phyloP scores from a whole-genome alignment of 805 yeast species.

The Kurtzmaniella cleridarum region DNA sequence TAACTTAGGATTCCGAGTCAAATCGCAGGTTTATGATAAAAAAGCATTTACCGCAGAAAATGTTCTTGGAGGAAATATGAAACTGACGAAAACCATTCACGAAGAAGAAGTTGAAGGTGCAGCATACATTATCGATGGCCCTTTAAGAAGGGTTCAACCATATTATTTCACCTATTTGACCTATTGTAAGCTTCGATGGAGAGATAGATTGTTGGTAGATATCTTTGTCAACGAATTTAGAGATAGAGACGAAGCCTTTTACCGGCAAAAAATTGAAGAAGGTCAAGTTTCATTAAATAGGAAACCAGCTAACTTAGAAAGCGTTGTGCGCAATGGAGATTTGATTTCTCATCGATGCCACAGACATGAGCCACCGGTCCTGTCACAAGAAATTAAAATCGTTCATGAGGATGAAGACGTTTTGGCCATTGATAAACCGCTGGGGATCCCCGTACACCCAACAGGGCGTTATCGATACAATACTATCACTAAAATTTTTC shows the following conservation, averaged over 20 bases:
- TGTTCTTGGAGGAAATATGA: conserved; percentile 26
- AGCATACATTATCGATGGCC: conserved; percentile 49
- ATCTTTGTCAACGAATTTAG: conserved; percentile 82
- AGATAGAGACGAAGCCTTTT: conserved; percentile 65
- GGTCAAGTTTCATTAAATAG: conserved; percentile 79
- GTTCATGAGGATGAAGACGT: conserved; percentile 71
- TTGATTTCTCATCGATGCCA: conserved; percentile 73
- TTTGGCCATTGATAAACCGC: conserved; percentile 85
- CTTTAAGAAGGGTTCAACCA: conserved; percentile 71
- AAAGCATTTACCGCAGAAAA: conserved; percentile 35
- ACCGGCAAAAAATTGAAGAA: conserved; percentile 39
- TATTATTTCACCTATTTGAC: conserved; percentile 88
- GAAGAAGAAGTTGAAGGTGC: conserved; percentile 60
- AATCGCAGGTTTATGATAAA: conserved; percentile 41
- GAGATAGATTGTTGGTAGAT: conserved; percentile 73
- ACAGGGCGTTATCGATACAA: conserved; percentile 78
- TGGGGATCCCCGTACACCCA: conserved; percentile 95
- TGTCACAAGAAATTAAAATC: conserved; percentile 52
- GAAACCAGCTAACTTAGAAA: conserved; percentile 55
- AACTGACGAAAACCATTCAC: conserved; percentile 30
- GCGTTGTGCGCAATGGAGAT: conserved; percentile 76
- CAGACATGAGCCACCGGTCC: conserved; percentile 87
- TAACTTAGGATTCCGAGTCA: conserved; percentile 42
- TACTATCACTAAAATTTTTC: conserved; percentile 71
- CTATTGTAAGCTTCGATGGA: conserved; percentile 88